Conservation (phyloP, 768 basidiomycete genomes). For the Megacollybia marginata region DNA sequence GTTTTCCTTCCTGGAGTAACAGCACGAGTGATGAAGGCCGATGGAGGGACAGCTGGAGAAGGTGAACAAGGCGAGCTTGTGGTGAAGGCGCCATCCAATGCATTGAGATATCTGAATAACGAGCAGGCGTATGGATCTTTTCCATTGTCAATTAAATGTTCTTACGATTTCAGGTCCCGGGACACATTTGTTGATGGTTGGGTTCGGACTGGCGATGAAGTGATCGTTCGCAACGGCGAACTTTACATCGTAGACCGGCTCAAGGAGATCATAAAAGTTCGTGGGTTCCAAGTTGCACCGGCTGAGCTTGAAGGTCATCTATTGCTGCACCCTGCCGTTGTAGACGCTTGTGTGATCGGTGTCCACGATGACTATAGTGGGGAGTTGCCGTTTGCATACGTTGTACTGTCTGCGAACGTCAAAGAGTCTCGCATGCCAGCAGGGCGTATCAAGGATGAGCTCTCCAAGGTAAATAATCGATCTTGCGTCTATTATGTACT, state of each 20-base stretch:
- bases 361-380: conserved; percentile 69
- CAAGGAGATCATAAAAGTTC: conserved; percentile 71
- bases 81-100: conserved; percentile 52
- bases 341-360: conserved; percentile 58
- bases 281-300: conserved; percentile 37
- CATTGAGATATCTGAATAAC: conserved; percentile 52
- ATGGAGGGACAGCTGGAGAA: conserved; percentile 47
- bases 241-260: conserved; percentile 67
- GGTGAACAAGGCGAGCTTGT: conserved; percentile 60
- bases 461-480: conserved; percentile 44
- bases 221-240: conserved; percentile 55
- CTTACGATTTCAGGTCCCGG: conserved; percentile 35
- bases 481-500: neutral
- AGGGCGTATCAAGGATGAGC: conserved; percentile 27
- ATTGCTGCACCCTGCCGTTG: conserved; percentile 52
- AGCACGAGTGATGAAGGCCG: conserved; percentile 49
- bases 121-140: conserved; percentile 45
- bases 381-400: conserved; percentile 65
- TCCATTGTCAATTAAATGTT: conserved; percentile 8
- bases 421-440: neutral
- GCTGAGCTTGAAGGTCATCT: conserved; percentile 64
- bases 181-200: conserved; percentile 53
- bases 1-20: conserved; percentile 49
- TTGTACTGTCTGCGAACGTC: conserved; percentile 36
- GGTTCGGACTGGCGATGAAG: conserved; percentile 70